These are phyloP conservation scores for Pythium sukuiense DNA, from an alignment of 352 stramenopile species.

Conservation along the genomic window DNA sequence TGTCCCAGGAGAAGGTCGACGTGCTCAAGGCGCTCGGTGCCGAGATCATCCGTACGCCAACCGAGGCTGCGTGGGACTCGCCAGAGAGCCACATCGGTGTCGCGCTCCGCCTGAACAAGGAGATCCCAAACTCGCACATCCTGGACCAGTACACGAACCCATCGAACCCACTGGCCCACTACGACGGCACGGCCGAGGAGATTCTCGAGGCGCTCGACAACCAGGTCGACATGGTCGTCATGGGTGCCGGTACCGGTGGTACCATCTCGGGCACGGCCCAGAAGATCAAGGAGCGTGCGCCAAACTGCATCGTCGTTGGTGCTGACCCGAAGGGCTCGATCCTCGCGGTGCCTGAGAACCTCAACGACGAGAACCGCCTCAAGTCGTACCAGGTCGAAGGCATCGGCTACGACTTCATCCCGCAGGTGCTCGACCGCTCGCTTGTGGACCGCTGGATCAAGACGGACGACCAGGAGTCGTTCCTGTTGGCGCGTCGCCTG, in stretches of 20 bases:
- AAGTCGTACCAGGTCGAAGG: conserved; percentile 94
- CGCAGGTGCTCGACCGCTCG: conserved; percentile 92
- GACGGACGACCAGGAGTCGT: conserved; percentile 91
- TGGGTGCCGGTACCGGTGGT: conserved; percentile 93
- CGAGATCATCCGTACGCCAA: conserved; percentile 96
- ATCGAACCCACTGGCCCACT: conserved; percentile 95
- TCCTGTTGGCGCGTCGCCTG: conserved; percentile 91
- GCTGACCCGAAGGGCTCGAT: conserved; percentile 93
- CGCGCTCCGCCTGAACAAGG: conserved; percentile 90
- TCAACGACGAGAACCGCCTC: conserved; percentile 93
- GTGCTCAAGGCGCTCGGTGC: conserved; percentile 95
- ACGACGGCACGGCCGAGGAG: conserved; percentile 95
- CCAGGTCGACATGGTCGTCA: conserved; percentile 95
- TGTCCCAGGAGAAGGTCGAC: conserved; percentile 96
- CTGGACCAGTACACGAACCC: conserved; percentile 97
- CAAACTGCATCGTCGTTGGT: conserved; percentile 82
- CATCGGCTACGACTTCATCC: conserved; percentile 98
- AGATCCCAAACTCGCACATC: conserved; percentile 96
- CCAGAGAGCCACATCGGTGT: conserved; percentile 95
- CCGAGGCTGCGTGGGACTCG: conserved; percentile 94
- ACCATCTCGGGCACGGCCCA: conserved; percentile 93
- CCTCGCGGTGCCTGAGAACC: conserved; percentile 88
- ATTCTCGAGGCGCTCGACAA: conserved; percentile 92
- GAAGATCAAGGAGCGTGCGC: conserved; percentile 94
- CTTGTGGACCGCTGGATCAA: conserved; percentile 96